Base-by-base conservation (phyloP, 768 basidiomycete genomes). In the Agaricus bisporus region DNA sequence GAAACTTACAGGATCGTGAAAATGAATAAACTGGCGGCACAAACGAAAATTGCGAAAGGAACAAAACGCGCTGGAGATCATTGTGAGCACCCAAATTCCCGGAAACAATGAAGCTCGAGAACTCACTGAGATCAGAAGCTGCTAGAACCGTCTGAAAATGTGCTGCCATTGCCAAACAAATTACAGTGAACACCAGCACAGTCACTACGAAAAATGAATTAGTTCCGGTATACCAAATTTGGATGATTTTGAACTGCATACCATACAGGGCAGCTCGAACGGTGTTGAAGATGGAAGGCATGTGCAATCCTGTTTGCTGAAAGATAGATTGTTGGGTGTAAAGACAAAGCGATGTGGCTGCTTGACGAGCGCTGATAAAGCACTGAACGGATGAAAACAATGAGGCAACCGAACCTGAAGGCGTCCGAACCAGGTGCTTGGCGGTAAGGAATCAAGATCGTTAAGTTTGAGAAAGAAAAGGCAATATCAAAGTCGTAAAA, bases 31-130 rank as follows among this genome's bases (percentile, higher is more conserved):
- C 85, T 88, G 36, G 78, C 80, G 39, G 76, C 76, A 62, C 83
- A 87, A 41, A 90, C 87, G 60, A 91, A 91, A 64, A 92, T 79
- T 49, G 90, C 85, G 63, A 90, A 88, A 15, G 90, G 90, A 37
- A 92, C 83, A 64, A 91, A 92, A 71, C 85, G 88, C 71, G 90
- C 90, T 92, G 61, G 17, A 7, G 50, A 25, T 38, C n/a, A 45
- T 59, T 38, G 55, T 43, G 55, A 50, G 52, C 42, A 51, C 29
- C 28, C 11, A 2, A 32, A 36, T 47, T 49, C 47, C 59, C 29
- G 54, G 41, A 20, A 46, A 32, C 12, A 48, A 48, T 6, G 38
- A n/a, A 26, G 17, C 41, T 43, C 38, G 2, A 54, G 36, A 54
- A 64, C 85, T 65, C 66, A 91, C 89, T 91, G 66, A 92, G 85